These are phyloP conservation scores for Camellia oleifera DNA, from an alignment of 179 eudicot species.

Conservation along the genomic window DNA sequence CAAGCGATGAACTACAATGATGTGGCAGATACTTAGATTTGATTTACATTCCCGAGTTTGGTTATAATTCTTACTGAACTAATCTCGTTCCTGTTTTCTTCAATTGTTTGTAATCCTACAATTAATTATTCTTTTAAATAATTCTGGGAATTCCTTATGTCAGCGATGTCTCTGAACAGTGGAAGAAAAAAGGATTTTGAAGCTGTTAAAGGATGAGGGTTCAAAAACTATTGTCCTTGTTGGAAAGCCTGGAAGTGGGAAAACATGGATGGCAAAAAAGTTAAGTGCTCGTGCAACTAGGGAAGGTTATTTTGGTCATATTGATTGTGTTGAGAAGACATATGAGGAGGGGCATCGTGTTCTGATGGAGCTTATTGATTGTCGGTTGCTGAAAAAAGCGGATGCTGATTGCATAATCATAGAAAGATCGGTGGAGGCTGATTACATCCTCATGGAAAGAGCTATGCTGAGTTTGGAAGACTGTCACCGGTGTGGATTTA, in stretches of 20 bases:
- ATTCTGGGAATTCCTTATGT: not conserved
- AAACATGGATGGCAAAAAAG: too few relatives aligned
- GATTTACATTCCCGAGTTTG: not conserved
- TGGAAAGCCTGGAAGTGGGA: conserved; percentile 16
- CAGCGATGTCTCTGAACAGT: not conserved
- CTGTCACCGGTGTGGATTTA: not conserved
- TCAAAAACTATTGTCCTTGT: not conserved
- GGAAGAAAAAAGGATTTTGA: not conserved
- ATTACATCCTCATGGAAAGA: conserved; percentile 8
- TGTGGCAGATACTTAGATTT: too few relatives aligned
- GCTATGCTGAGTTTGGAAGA: not conserved
- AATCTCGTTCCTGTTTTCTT: not conserved
- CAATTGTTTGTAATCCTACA: not conserved
- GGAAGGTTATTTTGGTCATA: not conserved
- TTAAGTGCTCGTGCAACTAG: too few relatives aligned
- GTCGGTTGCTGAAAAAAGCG: conserved; percentile 19
- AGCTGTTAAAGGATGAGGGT: not conserved
- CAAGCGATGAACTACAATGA: too few relatives aligned
- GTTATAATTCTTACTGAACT: not conserved
- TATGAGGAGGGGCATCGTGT: conserved; percentile 31
- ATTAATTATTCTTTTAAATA: not conserved
- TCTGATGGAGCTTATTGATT: conserved; percentile 37
- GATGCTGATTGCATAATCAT: conserved; percentile 24
- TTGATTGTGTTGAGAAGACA: conserved; percentile 21
- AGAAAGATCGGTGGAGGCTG: not conserved